phyloP scores from a whole-genome alignment of 192 early-diverging fungal genomes.

The Anaeromyces robustus region DNA sequence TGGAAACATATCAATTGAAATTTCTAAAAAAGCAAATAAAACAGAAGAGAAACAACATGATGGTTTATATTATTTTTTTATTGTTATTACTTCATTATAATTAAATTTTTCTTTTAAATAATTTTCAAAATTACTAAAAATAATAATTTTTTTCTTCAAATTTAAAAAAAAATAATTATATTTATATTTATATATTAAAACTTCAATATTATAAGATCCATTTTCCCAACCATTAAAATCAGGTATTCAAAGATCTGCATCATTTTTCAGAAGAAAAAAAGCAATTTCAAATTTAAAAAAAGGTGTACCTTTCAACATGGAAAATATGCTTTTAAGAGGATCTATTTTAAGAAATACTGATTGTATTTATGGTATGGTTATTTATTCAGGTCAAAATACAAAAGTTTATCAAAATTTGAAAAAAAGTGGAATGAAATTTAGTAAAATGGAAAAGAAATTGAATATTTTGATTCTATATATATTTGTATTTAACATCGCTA shows the following conservation, averaged over 20 bases:
- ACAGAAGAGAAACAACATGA: neutral
- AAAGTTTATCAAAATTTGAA: conserved; percentile 10
- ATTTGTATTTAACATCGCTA: neutral
- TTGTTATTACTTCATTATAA: no score
- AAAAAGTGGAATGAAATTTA: neutral
- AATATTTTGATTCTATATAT: neutral
- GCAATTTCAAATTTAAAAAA: neutral
- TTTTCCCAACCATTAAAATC: neutral
- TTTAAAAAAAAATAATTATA: no score
- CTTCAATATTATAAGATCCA: no score
- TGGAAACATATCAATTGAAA: conserved; percentile 13
- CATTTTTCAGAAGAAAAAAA: neutral
- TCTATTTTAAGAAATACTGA: conserved; percentile 29
- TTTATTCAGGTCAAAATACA: conserved; percentile 37
- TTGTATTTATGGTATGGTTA: conserved; percentile 21
- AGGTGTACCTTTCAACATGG: neutral
- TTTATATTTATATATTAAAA: no score
- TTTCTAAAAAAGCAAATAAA: neutral
- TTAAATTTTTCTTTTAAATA: no score
- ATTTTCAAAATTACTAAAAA: no score
- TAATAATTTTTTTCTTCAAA: no score
- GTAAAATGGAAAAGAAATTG: neutral
- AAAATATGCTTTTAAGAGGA: conserved; percentile 2
- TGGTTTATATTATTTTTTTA: neutral
- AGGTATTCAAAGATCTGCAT: neutral